phyloP scores from a whole-genome alignment of 352 stramenopile genomes.

The Pythium chondricola region DNA sequence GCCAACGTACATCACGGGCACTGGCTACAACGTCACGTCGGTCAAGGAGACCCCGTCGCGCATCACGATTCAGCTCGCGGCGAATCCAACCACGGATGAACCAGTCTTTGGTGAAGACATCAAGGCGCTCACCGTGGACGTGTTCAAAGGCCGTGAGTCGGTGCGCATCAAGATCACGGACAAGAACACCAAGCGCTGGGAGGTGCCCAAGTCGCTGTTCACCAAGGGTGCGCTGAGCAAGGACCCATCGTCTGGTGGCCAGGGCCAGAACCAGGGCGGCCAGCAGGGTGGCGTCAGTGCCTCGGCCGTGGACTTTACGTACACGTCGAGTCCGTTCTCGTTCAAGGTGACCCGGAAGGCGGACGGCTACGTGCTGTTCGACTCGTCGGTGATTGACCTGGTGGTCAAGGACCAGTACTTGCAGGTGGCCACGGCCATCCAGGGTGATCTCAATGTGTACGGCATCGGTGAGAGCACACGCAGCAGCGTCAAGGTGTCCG shows the following conservation, averaged over 20 bases:
- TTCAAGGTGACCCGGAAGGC: slow-evolving; percentile 30
- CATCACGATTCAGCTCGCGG: slow-evolving; percentile 26
- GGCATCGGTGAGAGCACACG: slow-evolving; percentile 44
- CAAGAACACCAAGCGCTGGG: slow-evolving; percentile 43
- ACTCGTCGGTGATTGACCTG: slow-evolving; percentile 31
- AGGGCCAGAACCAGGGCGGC: slow-evolving; percentile 1
- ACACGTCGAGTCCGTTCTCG: slow-evolving; percentile 31
- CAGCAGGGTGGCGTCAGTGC: slow-evolving; percentile 1
- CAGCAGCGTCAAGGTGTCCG: slow-evolving; percentile 20
- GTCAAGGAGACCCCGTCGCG: slow-evolving; percentile 22
- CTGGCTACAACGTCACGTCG: slow-evolving; percentile 31
- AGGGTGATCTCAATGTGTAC: slow-evolving; percentile 25
- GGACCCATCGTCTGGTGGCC: neutral
- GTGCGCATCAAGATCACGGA: slow-evolving; percentile 48
- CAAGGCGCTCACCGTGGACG: slow-evolving; percentile 31
- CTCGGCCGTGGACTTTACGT: slow-evolving; percentile 20
- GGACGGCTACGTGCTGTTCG: slow-evolving; percentile 35
- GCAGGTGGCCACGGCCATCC: slow-evolving; percentile 34
- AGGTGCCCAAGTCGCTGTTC: slow-evolving; percentile 34
- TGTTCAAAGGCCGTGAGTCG: slow-evolving; percentile 32
- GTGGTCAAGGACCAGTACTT: slow-evolving; percentile 52
- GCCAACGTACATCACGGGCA: slow-evolving; percentile 25
- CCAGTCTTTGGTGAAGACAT: slow-evolving; percentile 31
- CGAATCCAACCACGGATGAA: slow-evolving; percentile 17
- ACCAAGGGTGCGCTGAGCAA: slow-evolving; percentile 22